phyloP scores from a whole-genome alignment of 768 basidiomycete species.

The Tricholoma furcatifolium region DNA sequence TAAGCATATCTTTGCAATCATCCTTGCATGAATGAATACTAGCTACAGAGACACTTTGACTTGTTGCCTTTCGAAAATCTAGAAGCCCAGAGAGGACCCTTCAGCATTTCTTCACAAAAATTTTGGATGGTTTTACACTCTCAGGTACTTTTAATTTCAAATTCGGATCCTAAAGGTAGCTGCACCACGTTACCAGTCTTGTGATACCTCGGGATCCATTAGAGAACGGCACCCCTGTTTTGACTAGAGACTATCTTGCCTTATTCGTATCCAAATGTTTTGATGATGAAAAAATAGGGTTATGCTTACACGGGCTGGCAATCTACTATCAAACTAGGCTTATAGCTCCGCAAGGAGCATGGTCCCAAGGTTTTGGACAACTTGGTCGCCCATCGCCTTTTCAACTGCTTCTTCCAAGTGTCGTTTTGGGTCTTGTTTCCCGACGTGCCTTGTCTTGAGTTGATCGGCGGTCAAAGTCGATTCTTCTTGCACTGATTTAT shows the following conservation, averaged over 20 bases:
- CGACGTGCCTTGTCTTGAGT: slow-evolving; percentile 95
- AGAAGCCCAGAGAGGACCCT: not conserved
- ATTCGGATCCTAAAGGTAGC: slow-evolving; percentile 7
- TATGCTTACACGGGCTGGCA: slow-evolving; percentile 13
- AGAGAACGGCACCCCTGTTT: slow-evolving; percentile 6
- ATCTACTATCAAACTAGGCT: slow-evolving; percentile 15
- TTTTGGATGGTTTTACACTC: not conserved
- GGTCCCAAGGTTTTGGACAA: slow-evolving; percentile 92
- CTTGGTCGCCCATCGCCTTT: slow-evolving; percentile 97
- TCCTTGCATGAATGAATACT: not conserved
- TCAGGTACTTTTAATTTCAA: slow-evolving; percentile 4
- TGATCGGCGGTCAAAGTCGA: slow-evolving; percentile 92
- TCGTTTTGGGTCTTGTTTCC: slow-evolving; percentile 97
- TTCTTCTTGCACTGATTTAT: slow-evolving; percentile 97
- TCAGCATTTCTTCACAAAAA: not conserved
- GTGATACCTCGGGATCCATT: slow-evolving; percentile 22
- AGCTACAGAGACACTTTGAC: no score
- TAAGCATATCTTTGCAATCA: slow-evolving; percentile 6
- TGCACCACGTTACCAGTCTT: slow-evolving; percentile 32
- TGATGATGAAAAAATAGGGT: slow-evolving; percentile 12
- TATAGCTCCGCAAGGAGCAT: slow-evolving; percentile 93
- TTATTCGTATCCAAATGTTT: slow-evolving; percentile 3
- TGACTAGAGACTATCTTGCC: slow-evolving; percentile 9
- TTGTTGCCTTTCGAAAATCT: no score
- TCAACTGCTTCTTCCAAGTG: slow-evolving; percentile 98